Base-by-base conservation (phyloP, 495 filamentous ascomycete genomes). In the Neurospora terricola region DNA sequence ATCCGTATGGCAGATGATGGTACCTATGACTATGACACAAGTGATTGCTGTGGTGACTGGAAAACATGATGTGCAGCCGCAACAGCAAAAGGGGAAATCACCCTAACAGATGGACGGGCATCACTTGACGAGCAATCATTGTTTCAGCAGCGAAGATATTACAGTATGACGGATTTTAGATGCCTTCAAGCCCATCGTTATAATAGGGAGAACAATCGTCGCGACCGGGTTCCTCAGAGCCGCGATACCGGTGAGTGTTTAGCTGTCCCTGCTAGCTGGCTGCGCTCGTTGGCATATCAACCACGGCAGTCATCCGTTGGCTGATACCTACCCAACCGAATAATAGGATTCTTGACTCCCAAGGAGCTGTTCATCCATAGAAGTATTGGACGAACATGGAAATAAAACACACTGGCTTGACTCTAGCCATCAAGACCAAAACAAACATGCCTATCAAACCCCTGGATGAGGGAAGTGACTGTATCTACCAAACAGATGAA, bases 161-260 rank as follows among this genome's bases (percentile, higher is more conserved):
- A 2, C 5, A 42, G 16, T 0, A 0, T 2, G 6, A 7, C 1
- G 6, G 2, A 18, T 7, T 18, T 42, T 1, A 16, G 8, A 18
- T 42, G 1, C 14, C 2, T 7, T 18, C 0, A 18, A 0, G 5
- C 0, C 2, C 14, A 18, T 0, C 2, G 2, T 1, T 6, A 42
- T 42, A 5, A 18, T 42, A 16, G 5, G 16, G 16, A 7, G 16
- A 18, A 42, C 14, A 1, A 18, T 18, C 0, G 16, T 0, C 6
- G 16, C 16, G 8, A 42, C 8, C 2, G 1, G 40, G 18, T 18
- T 2, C 1, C 7, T 42, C 0, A 16, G 3, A 40, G 14, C 8
- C 3, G 16, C 7, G 40, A 18, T 18, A 42, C 18, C 40, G 5
- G 40, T 5, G 1, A 18, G 40, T 42, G 40, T 42, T 42, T 42